Evolutionary conservation across 495 filamentous ascomycete species (phyloP).

Genomic region (Pyronema domesticum): DNA sequence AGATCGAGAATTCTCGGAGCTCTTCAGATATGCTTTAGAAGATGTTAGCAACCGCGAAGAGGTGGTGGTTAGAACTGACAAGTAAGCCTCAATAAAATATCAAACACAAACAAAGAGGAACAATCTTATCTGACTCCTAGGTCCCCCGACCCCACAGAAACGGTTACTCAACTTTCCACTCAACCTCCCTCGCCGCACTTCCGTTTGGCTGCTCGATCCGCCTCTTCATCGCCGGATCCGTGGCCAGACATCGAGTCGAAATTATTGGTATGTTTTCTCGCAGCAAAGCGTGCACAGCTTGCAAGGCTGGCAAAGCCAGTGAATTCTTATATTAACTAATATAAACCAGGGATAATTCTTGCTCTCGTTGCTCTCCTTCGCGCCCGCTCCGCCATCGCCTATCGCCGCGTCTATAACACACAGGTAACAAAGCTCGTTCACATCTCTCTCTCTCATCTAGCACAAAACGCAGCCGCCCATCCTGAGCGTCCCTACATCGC

Average conservation of each 20-base stretch:
- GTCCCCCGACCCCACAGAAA: constrained; percentile 14
- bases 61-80: constrained; percentile 46
- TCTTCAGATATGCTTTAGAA: constrained; percentile 73
- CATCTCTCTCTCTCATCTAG: constrained; percentile 63
- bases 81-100: constrained; percentile 44
- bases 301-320: not conserved
- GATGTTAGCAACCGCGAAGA: constrained; percentile 73
- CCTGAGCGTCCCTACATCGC: constrained; percentile 55
- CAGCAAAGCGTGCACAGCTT: not conserved
- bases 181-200: constrained; percentile 73
- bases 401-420: constrained; percentile 9
- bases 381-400: constrained; percentile 37
- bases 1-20: constrained; percentile 76
- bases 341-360: constrained; percentile 30
- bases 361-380: constrained; percentile 35
- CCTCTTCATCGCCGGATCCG: constrained; percentile 73
- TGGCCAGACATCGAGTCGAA: constrained; percentile 89
- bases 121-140: constrained; percentile 24
- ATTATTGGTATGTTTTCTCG: constrained; percentile 29
- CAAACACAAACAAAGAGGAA: constrained; percentile 3
- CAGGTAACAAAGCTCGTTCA: constrained; percentile 58
- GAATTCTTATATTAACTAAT: not conserved
- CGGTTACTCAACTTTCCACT: constrained; percentile 34
- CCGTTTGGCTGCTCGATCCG: constrained; percentile 72
- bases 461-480: constrained; percentile 43